phyloP scores from a whole-genome alignment of 139 green algal species.

The Zygnema cylindricum region DNA sequence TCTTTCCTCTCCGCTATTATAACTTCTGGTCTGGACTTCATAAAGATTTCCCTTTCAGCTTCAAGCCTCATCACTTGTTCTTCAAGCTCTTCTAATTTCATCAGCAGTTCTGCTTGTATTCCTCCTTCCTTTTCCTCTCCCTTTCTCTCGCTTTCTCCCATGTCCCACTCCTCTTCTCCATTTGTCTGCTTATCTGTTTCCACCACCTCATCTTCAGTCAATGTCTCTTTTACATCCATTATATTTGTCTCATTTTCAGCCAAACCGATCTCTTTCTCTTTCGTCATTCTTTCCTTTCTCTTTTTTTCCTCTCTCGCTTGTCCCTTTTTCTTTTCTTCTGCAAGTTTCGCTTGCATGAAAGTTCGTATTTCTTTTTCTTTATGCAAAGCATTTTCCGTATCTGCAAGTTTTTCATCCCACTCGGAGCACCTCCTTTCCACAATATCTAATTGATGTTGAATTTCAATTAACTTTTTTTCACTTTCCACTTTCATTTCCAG shows the following conservation, averaged over 20 bases:
- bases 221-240: not conserved
- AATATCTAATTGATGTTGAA: conserved; percentile 5
- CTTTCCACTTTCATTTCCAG: not conserved
- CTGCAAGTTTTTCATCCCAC: conserved; percentile 2
- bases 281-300: not conserved
- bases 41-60: not conserved
- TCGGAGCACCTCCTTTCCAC: not conserved
- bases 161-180: not conserved
- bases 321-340: not conserved
- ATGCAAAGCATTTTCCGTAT: not conserved
- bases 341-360: not conserved
- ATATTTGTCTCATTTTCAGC: not conserved
- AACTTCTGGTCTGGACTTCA: not conserved
- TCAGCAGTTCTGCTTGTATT: not conserved
- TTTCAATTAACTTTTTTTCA: not conserved
- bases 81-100: not conserved
- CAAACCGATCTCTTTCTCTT: not conserved
- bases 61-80: not conserved
- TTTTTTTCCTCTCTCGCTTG: not conserved
- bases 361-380: not conserved
- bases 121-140: not conserved
- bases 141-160: not conserved
- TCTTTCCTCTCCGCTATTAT: not conserved
- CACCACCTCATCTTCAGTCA: not conserved
- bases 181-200: not conserved